A percentile compares a stretch with the other conserved stretches of the same genome.
Evolutionary conservation across 768 basidiomycete species (phyloP).

Genomic region (Aureoboletus auriporus): DNA sequence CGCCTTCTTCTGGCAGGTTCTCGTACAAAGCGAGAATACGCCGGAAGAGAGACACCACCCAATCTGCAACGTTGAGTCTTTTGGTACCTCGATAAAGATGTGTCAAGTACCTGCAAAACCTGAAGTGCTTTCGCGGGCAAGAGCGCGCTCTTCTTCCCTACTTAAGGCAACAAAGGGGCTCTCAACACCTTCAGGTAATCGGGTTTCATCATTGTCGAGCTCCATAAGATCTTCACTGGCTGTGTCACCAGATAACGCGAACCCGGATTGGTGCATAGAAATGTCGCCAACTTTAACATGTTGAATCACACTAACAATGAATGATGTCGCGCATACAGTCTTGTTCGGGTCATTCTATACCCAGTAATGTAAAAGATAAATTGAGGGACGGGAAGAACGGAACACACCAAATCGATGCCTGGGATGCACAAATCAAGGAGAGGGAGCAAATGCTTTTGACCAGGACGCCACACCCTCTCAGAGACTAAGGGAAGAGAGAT

Average conservation of each 20-base stretch:
- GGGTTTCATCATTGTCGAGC: slow-evolving; percentile 41
- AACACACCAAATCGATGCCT: slow-evolving; percentile 80
- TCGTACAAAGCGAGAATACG: slow-evolving; percentile 81
- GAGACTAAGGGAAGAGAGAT: slow-evolving; percentile 73
- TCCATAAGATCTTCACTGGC: slow-evolving; percentile 55
- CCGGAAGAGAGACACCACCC: slow-evolving; percentile 75
- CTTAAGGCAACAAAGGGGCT: slow-evolving; percentile 38
- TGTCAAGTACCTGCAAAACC: slow-evolving; percentile 61
- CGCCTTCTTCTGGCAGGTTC: slow-evolving; percentile 94
- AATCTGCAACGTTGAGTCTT: slow-evolving; percentile 44
- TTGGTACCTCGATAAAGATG: not conserved
- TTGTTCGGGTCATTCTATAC: slow-evolving; percentile 74
- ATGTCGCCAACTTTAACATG: slow-evolving; percentile 77
- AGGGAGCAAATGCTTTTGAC: slow-evolving; percentile 85
- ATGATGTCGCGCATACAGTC: slow-evolving; percentile 76
- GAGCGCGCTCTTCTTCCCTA: slow-evolving; percentile 63
- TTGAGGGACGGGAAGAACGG: not conserved
- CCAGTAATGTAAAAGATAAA: slow-evolving; percentile 1
- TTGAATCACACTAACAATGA: slow-evolving; percentile 70
- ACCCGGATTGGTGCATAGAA: slow-evolving; percentile 55
- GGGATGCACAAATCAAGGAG: slow-evolving; percentile 86
- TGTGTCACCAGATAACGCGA: slow-evolving; percentile 50
- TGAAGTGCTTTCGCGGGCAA: slow-evolving; percentile 75
- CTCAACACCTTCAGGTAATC: slow-evolving; percentile 48
- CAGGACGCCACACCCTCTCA: slow-evolving; percentile 76